These are phyloP conservation scores for Pseudoperonospora humuli DNA, from an alignment of 352 stramenopile genomes.

Conservation along the genomic window DNA sequence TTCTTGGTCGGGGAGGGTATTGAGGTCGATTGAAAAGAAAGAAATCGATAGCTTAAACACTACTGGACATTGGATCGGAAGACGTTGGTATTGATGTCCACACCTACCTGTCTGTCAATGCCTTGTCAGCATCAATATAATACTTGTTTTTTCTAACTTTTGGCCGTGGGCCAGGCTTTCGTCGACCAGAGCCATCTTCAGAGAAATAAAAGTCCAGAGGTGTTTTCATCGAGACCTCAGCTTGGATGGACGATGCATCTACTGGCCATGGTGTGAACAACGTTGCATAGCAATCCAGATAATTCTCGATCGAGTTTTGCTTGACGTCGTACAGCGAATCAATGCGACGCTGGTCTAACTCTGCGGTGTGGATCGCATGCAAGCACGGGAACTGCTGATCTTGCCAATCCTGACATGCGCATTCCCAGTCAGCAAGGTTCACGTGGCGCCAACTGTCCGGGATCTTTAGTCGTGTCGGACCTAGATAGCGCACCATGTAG, in stretches of 20 bases:
- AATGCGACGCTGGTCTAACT: slow-evolving; percentile 63
- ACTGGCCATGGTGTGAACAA: slow-evolving; percentile 55
- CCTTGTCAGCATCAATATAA: background rate
- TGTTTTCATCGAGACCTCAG: slow-evolving; percentile 47
- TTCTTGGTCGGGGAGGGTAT: slow-evolving; percentile 34
- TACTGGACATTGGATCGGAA: background rate
- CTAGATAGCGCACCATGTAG: slow-evolving; percentile 72
- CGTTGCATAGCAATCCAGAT: slow-evolving; percentile 48
- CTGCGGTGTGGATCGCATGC: slow-evolving; percentile 63
- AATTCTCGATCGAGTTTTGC: slow-evolving; percentile 62
- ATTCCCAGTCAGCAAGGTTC: slow-evolving; percentile 67
- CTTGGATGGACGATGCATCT: slow-evolving; percentile 36
- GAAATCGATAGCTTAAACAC: background rate
- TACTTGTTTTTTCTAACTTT: slow-evolving; percentile 25
- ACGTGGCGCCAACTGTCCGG: slow-evolving; percentile 75
- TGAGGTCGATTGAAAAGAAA: background rate
- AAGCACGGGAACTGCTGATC: slow-evolving; percentile 70
- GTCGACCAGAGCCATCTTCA: slow-evolving; percentile 37
- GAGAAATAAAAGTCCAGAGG: slow-evolving; percentile 58
- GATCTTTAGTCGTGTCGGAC: slow-evolving; percentile 38
- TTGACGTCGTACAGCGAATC: slow-evolving; percentile 65
- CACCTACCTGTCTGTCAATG: background rate
- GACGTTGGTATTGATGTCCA: background rate
- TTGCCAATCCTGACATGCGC: slow-evolving; percentile 76
- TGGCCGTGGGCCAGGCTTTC: slow-evolving; percentile 52